phyloP scores from a whole-genome alignment of 352 stramenopile species.

The Phytophthora crassamura region DNA sequence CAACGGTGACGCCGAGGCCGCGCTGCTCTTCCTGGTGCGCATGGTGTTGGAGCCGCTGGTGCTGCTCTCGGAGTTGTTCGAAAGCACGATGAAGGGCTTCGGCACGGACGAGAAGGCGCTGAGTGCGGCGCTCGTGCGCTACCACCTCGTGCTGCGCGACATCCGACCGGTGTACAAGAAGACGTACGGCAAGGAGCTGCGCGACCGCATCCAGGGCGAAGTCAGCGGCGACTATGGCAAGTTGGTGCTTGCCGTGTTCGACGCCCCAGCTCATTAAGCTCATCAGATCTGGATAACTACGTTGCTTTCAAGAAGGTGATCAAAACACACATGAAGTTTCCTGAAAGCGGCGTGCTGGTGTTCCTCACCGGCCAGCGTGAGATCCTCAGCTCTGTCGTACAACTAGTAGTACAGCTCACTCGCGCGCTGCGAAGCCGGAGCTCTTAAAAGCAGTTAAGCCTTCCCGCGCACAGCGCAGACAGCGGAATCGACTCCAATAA shows the following conservation, averaged over 20 bases:
- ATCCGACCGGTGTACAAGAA: conserved; percentile 85
- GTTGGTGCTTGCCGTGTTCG: conserved; percentile 67
- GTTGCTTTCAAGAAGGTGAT: no score
- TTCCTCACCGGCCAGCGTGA: no score
- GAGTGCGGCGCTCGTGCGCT: conserved; percentile 68
- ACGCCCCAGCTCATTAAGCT: conserved; percentile 43
- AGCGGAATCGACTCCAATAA: no score
- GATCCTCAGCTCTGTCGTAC: no score
- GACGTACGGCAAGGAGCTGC: conserved; percentile 77
- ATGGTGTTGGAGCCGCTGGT: conserved; percentile 69
- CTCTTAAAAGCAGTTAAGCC: no score
- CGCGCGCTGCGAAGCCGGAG: no score
- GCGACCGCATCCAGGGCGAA: conserved; percentile 83
- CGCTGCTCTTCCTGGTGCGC: conserved; percentile 65
- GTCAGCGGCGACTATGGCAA: conserved; percentile 78
- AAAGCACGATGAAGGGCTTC: conserved; percentile 80
- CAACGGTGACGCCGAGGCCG: conserved; percentile 53
- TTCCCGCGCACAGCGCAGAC: no score
- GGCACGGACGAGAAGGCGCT: conserved; percentile 77
- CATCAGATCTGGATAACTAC: no score
- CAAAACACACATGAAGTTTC: no score
- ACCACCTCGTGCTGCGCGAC: conserved; percentile 78
- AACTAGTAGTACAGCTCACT: no score
- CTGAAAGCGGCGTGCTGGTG: no score
- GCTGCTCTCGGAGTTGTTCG: conserved; percentile 68